Evolutionary conservation across 2,329 filamentous ascomycete genomes (phyloP), one percentile per base, ranked within the genome.

Genomic region (Neofusicoccum umdonicola): DNA sequence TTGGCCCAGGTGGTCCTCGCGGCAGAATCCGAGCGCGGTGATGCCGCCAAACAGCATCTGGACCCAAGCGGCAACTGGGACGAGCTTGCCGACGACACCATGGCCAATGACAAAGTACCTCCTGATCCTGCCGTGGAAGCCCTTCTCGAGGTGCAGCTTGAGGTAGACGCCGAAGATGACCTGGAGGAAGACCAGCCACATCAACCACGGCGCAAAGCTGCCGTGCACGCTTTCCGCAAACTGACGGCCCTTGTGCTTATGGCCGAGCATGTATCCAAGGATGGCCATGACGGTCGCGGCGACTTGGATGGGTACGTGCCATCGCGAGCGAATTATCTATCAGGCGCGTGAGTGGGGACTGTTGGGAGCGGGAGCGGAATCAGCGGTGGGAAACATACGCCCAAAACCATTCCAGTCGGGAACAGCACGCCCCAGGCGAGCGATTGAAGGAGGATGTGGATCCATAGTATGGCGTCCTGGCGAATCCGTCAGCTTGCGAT

Each of bases 1-100:
- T 78, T 99, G 95, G 37, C 93, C 94, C 1, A 93, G 77, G 74
- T 99, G 94, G 65, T 98, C 93, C 62, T 85, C 92, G 69, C 92
- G 90, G 77, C 95, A 99, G 82, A 97, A 98, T 22, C 95, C 95
- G 64, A 97, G 83, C 3, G 91, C 85, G 0, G 94, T 94, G 72
- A 99, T 97, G 44, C 93, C 95, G 58, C 95, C 95, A 77, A 99
- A 97, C 6, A 99, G 76, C 88, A 99, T 96, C 81, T 99, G 95
- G 5, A 89, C 84, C 95, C 95, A 99, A 31, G 90, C 87, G 1
- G 93, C 83, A 2, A 98, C 79, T 1, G 95, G 95, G 83, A 99
- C 90, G 1, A 87, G 80, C 79, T 97, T 97, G 69, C 95, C 95
- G 44, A 96, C 79, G 64, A 97, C 77, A 22, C 91, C 90, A 76